Conservation (phyloP, 345 rosid genomes). For the Camelina laxa region DNA sequence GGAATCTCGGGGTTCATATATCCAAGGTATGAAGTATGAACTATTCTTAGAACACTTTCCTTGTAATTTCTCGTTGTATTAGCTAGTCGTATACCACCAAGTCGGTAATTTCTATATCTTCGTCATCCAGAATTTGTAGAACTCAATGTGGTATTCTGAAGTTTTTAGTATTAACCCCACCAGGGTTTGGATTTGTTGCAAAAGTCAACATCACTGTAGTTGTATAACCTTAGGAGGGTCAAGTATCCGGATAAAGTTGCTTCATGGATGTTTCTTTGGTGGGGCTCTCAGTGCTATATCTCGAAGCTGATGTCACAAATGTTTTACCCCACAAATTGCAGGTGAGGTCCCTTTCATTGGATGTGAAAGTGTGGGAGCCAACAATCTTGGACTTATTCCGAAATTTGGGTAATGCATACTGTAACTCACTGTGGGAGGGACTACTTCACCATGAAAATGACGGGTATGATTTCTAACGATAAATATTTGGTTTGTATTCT, state of each 20-base stretch:
- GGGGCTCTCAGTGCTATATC: slow-evolving; percentile 7
- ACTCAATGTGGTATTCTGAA: slow-evolving; percentile 9
- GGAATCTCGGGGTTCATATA: slow-evolving; percentile 94
- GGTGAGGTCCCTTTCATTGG: slow-evolving; percentile 88
- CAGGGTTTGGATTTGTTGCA: slow-evolving; percentile 11
- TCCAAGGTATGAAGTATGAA: slow-evolving; percentile 68
- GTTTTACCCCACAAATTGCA: slow-evolving; percentile 45
- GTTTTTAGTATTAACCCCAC: neutral
- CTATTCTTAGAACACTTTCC: slow-evolving; percentile 15
- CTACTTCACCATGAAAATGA: slow-evolving; percentile 50
- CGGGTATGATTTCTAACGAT: slow-evolving; percentile 52
- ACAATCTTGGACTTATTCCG: slow-evolving; percentile 75
- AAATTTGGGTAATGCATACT: slow-evolving; percentile 75
- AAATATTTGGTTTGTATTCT: neutral
- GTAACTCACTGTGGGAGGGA: slow-evolving; percentile 94
- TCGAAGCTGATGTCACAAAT: slow-evolving; percentile 21
- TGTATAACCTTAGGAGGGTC: slow-evolving; percentile 14
- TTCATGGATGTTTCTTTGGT: neutral
- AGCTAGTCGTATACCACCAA: slow-evolving; percentile 3
- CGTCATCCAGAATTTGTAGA: neutral
- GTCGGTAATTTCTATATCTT: neutral
- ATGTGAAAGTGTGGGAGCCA: slow-evolving; percentile 96
- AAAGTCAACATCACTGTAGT: slow-evolving; percentile 29
- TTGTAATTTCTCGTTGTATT: neutral
- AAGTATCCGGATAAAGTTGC: neutral